Evolutionary conservation across 441 rosid species (phyloP).

Genomic region (Erodium moschatum): DNA sequence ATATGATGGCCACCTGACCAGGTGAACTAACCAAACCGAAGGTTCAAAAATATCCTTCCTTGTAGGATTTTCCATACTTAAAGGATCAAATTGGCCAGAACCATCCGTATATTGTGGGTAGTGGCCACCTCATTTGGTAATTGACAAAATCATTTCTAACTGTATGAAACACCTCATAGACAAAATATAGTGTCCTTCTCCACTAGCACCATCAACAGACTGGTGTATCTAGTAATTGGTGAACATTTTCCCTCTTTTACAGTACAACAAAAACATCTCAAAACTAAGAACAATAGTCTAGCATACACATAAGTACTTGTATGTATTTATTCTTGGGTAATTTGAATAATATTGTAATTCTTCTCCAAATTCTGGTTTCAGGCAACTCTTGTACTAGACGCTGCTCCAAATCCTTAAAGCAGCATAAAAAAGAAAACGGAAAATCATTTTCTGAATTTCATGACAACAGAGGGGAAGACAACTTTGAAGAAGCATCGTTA

Average conservation of each 20-base stretch:
- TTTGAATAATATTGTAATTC: constrained; percentile 16
- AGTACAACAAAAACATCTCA: not conserved
- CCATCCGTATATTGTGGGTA: constrained; percentile 11
- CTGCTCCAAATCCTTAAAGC: constrained; percentile 30
- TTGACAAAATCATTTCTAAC: not conserved
- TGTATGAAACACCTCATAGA: not conserved
- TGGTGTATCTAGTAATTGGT: too few species aligned
- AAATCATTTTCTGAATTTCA: constrained; percentile 31
- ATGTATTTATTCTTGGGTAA: constrained; percentile 13
- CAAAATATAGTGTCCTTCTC: not conserved
- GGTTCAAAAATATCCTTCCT: not conserved
- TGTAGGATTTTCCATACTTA: constrained; percentile 7
- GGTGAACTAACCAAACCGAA: not conserved
- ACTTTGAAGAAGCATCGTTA: constrained; percentile 27
- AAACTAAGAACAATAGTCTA: not conserved
- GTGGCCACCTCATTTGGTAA: constrained; percentile 7
- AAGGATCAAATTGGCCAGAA: not conserved
- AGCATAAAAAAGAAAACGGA: constrained; percentile 33
- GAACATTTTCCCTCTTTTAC: too few species aligned
- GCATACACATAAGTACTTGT: constrained; percentile 1
- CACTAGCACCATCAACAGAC: constrained; percentile 7
- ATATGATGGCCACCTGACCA: not conserved
- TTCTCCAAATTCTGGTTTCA: constrained; percentile 30
- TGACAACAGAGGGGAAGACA: constrained; percentile 22
- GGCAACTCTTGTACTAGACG: constrained; percentile 41